Evolutionary conservation across 2,329 filamentous ascomycete species (phyloP).

Genomic region (Penicillium sp.): DNA sequence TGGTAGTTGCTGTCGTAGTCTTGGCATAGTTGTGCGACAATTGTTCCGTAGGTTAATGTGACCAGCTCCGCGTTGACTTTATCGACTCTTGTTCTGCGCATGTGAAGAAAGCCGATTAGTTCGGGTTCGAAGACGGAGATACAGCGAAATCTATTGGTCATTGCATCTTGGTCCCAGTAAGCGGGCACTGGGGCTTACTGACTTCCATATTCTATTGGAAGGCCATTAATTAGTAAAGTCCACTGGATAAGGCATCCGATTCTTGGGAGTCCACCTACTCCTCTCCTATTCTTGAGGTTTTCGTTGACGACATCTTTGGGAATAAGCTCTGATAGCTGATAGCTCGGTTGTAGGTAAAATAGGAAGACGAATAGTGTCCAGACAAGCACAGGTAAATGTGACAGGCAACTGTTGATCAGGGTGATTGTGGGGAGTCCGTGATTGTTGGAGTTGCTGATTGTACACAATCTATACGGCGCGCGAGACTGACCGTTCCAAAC

Average conservation of each 20-base stretch:
- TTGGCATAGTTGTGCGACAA: conserved; percentile 93
- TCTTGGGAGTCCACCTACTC: conserved; percentile 56
- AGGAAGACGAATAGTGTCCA: not conserved
- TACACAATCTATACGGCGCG: not conserved
- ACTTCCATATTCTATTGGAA: conserved; percentile 81
- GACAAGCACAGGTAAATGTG: conserved; percentile 5
- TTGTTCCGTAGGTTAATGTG: conserved; percentile 94
- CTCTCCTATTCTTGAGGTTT: conserved; percentile 69
- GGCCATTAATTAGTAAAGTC: conserved; percentile 30
- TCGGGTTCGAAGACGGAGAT: not conserved
- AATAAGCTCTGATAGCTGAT: not conserved
- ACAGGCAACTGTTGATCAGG: conserved; percentile 4
- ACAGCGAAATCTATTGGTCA: not conserved
- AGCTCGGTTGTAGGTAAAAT: not conserved
- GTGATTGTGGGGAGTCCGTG: conserved; percentile 24
- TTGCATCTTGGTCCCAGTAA: not conserved
- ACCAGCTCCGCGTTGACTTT: conserved; percentile 98
- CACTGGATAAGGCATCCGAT: not conserved
- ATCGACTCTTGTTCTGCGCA: conserved; percentile 78
- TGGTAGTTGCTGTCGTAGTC: conserved; percentile 92
- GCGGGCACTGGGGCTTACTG: conserved; percentile 44
- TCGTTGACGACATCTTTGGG: conserved; percentile 53
- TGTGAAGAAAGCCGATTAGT: conserved; percentile 14
- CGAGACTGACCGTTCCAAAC: not conserved
- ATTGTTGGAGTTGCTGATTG: conserved; percentile 16